Evolutionary conservation across 108 stramenopile species (phyloP), one percentile per base, ranked within the genome.

Genomic region (Skeletonema grethae): DNA sequence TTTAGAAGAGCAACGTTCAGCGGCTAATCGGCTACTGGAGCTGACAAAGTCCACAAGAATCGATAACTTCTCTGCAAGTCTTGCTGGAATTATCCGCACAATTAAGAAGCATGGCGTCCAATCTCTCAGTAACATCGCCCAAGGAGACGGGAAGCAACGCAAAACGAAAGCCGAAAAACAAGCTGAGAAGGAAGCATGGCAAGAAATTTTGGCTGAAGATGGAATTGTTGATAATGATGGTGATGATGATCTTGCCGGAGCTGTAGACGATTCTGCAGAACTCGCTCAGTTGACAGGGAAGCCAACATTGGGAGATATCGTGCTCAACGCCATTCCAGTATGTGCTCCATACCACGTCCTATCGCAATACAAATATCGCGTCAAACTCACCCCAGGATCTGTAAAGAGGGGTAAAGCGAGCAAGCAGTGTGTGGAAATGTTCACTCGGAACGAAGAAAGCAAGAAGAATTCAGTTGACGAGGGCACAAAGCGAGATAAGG

Each of bases 341-440:
- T 96, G 95, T 76, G 97, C 92, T 16, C 97, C 97, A 18, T 98
- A 98, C 73, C 75, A 85, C 16, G 86, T 92, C 15, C 72, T 98
- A 31, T 88, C 89, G 24, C 72, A 93, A 55, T 97, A 94, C 83
- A 85, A 85, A 38, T 96, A 95, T 72, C 79, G 89, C 31, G 90
- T 95, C n/a, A 95, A 95, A 65, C 68, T 95, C 28, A 92, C 91
- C 1, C 94, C 94, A 69, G 94, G 94, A 7, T 87, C 85, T 67
- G 76, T 84, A 69, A 95, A 95, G 77, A 79, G 94, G 62, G 94
- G 94, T 3, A 95, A 92, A 65, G 94, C 94, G 13, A 74, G 86
- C 75, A 95, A 95, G 59, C 91, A 92, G 62, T 90, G 89, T 56
- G 48, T 92, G 4, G 91, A 90, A 69, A 78, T 95, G 67, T 91